Percentiles rank a stretch among this genome's conserved stretches.
Evolutionary conservation across 768 basidiomycete genomes (phyloP).

Genomic region (Leccinum barrowsii): DNA sequence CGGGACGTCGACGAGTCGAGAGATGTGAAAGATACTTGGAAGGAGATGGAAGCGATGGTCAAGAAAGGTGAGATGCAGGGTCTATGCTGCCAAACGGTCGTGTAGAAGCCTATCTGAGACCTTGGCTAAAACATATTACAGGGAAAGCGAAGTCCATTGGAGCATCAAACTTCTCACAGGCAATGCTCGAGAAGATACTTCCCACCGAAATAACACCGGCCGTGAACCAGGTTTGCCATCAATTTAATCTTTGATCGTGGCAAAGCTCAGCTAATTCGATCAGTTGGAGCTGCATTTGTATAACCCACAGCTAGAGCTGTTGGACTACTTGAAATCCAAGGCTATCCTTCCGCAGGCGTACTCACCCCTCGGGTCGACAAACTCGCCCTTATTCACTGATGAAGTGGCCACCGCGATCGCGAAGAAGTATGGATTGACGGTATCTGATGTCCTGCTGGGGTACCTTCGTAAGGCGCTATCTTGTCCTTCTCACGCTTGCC

Average conservation of each 20-base stretch:
- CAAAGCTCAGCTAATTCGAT: background rate
- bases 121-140: constrained; percentile 22
- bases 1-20: constrained; percentile 67
- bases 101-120: constrained; percentile 2
- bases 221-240: constrained; percentile 59
- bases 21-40: constrained; percentile 74
- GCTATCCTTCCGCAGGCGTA: constrained; percentile 74
- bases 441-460: constrained; percentile 58
- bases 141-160: constrained; percentile 68
- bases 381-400: constrained; percentile 64
- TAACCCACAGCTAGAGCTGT: constrained; percentile 69
- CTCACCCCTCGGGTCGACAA: constrained; percentile 72
- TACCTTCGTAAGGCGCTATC: constrained; percentile 48
- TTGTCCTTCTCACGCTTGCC: constrained; percentile 2
- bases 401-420: constrained; percentile 59
- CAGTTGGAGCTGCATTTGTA: constrained; percentile 74
- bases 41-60: constrained; percentile 72
- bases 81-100: background rate
- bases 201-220: constrained; percentile 63
- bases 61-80: constrained; percentile 47
- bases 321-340: constrained; percentile 59
- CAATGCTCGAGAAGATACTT: constrained; percentile 66
- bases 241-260: background rate
- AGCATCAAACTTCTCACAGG: constrained; percentile 72
- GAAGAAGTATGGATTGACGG: constrained; percentile 47